Conservation (phyloP, 495 filamentous ascomycete genomes). For the Trichoderma erinaceum region DNA sequence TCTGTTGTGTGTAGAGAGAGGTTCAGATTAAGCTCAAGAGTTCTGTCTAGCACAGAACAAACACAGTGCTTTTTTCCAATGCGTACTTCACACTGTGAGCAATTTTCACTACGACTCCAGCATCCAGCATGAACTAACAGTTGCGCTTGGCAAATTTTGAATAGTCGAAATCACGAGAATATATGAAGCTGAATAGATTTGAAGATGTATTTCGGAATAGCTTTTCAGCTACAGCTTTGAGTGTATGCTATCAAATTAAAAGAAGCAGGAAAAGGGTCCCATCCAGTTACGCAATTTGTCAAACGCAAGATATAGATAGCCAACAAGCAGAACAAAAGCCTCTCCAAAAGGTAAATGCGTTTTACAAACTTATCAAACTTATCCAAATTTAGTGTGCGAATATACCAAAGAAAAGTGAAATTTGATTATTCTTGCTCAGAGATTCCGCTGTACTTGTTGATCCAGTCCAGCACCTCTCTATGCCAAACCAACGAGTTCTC, state of each 20-base stretch:
- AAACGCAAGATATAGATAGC: background rate
- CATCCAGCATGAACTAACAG: too few species aligned
- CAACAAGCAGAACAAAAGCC: background rate
- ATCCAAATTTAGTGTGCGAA: background rate
- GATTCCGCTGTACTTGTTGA: conserved; percentile 72
- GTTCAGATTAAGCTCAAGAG: background rate
- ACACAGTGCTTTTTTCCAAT: background rate
- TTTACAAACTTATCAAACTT: background rate
- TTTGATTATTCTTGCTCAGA: conserved; percentile 20
- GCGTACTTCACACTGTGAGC: background rate
- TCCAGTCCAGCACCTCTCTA: conserved; percentile 78
- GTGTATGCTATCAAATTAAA: too few species aligned
- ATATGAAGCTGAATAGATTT: too few species aligned
- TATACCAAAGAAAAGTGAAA: background rate
- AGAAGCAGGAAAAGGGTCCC: background rate
- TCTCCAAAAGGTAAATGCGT: background rate
- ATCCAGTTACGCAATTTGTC: background rate
- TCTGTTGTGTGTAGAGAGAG: background rate
- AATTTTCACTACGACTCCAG: too few species aligned
- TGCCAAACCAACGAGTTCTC: conserved; percentile 93
- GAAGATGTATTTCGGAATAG: too few species aligned
- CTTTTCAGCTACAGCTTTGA: too few species aligned
- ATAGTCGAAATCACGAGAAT: too few species aligned
- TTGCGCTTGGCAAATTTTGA: too few species aligned
- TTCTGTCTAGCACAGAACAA: background rate